phyloP scores from a whole-genome alignment of 441 rosid genomes.

The Adansonia madagascariensis region DNA sequence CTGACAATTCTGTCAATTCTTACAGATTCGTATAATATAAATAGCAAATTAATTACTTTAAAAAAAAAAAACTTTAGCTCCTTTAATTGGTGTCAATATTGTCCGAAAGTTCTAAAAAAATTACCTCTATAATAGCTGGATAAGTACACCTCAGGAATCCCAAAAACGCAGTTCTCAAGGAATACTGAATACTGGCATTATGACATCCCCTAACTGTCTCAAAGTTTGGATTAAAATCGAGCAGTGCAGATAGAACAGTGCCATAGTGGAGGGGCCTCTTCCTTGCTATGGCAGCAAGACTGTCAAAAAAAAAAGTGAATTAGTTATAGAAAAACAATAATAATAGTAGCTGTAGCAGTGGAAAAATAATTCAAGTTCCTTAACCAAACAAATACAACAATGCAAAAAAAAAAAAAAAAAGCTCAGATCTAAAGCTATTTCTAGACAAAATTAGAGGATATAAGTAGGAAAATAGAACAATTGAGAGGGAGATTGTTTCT shows the following conservation, averaged over 20 bases:
- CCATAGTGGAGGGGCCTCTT: conserved; percentile 82
- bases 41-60: not conserved
- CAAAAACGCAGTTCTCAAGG: conserved; percentile 90
- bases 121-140: conserved; percentile 85
- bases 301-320: conserved; percentile 46
- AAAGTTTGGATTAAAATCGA: conserved; percentile 70
- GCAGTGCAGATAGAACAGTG: conserved; percentile 72
- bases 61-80: not conserved
- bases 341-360: not conserved
- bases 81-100: conserved; percentile 18
- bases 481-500: not conserved
- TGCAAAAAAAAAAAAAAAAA: conserved; percentile 16
- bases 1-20: not conserved
- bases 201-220: conserved; percentile 74
- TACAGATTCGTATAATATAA: not conserved
- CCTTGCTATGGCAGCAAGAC: conserved; percentile 94
- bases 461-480: not conserved
- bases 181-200: conserved; percentile 79
- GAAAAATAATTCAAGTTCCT: conserved; percentile 14
- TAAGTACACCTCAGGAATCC: conserved; percentile 88
- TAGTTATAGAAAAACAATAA: conserved; percentile 20
- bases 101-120: conserved; percentile 20
- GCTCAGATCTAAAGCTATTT: not conserved
- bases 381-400: conserved; percentile 20
- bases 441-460: not conserved